These are phyloP conservation scores for Moelleriella libera DNA, from an alignment of 2,329 filamentous ascomycete genomes.

Conservation along the genomic window DNA sequence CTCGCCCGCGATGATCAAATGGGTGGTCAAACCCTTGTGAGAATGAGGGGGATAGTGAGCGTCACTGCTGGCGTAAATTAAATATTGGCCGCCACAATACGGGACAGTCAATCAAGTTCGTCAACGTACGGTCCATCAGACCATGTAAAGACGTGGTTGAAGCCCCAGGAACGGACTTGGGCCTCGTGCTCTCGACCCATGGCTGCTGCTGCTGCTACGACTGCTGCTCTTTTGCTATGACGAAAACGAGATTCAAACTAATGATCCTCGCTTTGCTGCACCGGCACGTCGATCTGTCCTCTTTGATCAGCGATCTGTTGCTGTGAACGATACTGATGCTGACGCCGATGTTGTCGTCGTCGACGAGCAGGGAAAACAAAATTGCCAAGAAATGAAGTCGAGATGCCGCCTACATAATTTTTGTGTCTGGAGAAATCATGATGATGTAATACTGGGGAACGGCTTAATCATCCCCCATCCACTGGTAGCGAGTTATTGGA, in stretches of 20 bases:
- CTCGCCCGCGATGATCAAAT: slow-evolving; percentile 50
- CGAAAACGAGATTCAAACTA: not conserved
- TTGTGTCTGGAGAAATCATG: no score
- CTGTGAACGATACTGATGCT: no score
- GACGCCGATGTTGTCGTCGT: no score
- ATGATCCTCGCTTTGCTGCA: not conserved
- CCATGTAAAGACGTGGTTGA: slow-evolving; percentile 57
- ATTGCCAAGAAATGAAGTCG: no score
- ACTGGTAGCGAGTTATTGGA: no score
- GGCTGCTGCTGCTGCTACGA: not conserved
- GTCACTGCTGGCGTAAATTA: slow-evolving; percentile 29
- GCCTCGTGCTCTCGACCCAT: slow-evolving; percentile 28
- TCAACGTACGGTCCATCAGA: slow-evolving; percentile 49
- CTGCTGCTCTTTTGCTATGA: not conserved
- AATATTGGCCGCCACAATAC: not conserved
- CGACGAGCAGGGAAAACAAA: no score
- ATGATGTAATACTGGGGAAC: no score
- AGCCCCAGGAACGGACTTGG: slow-evolving; percentile 56
- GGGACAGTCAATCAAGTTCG: not conserved
- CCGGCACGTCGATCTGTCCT: not conserved
- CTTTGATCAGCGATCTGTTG: slow-evolving; percentile 1
- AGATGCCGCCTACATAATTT: no score
- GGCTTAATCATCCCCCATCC: no score
- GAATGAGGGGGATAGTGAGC: slow-evolving; percentile 55
- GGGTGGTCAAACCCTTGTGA: slow-evolving; percentile 51